Base-by-base conservation (phyloP, 495 filamentous ascomycete genomes). In the Cryomyces minteri region DNA sequence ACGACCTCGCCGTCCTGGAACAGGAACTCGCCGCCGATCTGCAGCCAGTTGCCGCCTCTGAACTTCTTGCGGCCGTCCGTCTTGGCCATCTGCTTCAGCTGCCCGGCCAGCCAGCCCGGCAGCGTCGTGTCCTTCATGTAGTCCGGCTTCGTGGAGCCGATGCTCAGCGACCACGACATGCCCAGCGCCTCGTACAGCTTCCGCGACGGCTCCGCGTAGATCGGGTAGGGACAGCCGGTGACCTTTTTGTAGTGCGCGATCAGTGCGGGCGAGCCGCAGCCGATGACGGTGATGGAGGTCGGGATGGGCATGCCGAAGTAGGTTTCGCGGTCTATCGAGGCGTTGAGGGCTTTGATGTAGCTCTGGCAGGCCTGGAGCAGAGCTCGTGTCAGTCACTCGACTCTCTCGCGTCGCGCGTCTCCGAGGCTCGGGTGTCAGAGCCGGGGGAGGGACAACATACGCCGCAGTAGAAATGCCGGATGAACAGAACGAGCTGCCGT, bases 211-310 rank as follows among this genome's bases (percentile, higher is more conserved):
- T 46, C 44, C 6, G 44, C 44, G 34, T 43, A 46, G 28, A 46
- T 40, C 7, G 32, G 34, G 28, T 43, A 46, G 31, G 44, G 4
- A 40, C 44, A 46, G 7, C 36, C 30, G 12, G 54, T 51, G 9
- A 45, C 49, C 5, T 25, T 32, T 32, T 25, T 40, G 41, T 54
- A 57, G 41, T 46, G 31, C 2, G 49, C 44, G n/a, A 57, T 51
- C 32, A 46, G 31, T 3, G 37, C 5, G 25, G 46, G 46, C 0
- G 45, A 18, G 32, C 54, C 54, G 44, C 54, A 57, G 49, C 54
- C 54, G 41, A 57, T 52, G 40, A 57, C 43, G 42, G 39, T 48
- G 32, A 57, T 47, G 1, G 43, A 43, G 40, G 46, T 50, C 2
- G 51, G 51, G 4, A 41, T 39, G 0, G 43, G 25, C 11, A 46